These are phyloP conservation scores for Mycena alexandri DNA, from an alignment of 768 basidiomycete species.

Conservation along the genomic window DNA sequence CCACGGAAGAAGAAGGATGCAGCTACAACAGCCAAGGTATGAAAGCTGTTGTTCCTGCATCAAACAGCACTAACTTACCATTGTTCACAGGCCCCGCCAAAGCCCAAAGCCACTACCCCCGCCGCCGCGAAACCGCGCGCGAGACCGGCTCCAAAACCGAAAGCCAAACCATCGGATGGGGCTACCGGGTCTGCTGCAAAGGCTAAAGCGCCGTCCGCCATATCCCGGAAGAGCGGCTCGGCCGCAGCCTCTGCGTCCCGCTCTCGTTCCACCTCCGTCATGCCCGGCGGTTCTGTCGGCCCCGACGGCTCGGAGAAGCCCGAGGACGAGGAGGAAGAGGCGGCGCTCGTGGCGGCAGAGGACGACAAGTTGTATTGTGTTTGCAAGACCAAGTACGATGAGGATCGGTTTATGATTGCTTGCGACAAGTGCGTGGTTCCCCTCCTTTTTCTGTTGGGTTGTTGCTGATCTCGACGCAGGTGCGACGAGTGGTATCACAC, in stretches of 20 bases:
- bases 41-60: slow-evolving; percentile 27
- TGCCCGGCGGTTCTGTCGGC: slow-evolving; percentile 63
- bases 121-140: slow-evolving; percentile 34
- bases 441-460: neutral
- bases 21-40: slow-evolving; percentile 49
- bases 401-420: slow-evolving; percentile 92
- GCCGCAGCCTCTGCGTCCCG: slow-evolving; percentile 56
- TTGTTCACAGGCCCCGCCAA: slow-evolving; percentile 47
- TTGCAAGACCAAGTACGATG: slow-evolving; percentile 89
- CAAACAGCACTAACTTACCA: slow-evolving; percentile 5
- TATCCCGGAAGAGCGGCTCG: slow-evolving; percentile 48
- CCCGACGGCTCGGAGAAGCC: slow-evolving; percentile 54
- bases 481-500: slow-evolving; percentile 98
- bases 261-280: slow-evolving; percentile 79
- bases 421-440: slow-evolving; percentile 80
- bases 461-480: slow-evolving; percentile 52
- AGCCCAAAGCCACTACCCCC: slow-evolving; percentile 45
- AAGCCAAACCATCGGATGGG: slow-evolving; percentile 26
- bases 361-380: slow-evolving; percentile 89
- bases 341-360: slow-evolving; percentile 56
- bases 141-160: slow-evolving; percentile 33
- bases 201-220: slow-evolving; percentile 35
- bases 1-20: slow-evolving; percentile 55
- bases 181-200: slow-evolving; percentile 44
- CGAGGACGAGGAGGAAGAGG: slow-evolving; percentile 62